These are phyloP conservation scores for Exidia glandulosa DNA, from an alignment of 768 basidiomycete genomes.

Conservation along the genomic window DNA sequence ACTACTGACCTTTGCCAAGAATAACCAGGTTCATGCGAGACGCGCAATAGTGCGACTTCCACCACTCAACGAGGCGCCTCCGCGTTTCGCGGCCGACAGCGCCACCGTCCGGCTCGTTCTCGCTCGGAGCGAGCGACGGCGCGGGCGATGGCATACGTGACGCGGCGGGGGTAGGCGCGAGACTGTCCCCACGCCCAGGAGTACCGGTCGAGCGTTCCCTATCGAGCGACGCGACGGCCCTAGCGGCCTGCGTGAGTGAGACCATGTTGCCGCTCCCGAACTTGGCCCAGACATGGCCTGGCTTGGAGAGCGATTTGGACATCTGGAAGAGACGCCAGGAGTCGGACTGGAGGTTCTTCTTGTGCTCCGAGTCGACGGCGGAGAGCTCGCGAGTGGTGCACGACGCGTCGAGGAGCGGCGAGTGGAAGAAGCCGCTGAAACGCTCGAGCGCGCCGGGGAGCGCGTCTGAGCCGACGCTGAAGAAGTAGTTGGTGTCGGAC, in stretches of 20 bases:
- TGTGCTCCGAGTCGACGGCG: constrained; percentile 94
- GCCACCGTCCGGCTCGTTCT: constrained; percentile 28
- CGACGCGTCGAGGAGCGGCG: constrained; percentile 78
- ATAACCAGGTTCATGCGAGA: constrained; percentile 27
- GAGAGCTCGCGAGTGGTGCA: constrained; percentile 86
- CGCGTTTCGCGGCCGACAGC: constrained; percentile 26
- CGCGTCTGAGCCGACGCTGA: constrained; percentile 54
- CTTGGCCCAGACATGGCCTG: constrained; percentile 78
- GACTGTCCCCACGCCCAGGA: constrained; percentile 10
- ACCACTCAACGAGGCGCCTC: constrained; percentile 26
- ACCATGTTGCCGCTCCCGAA: constrained; percentile 83
- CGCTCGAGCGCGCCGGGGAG: constrained; percentile 63
- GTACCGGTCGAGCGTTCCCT: constrained; percentile 20
- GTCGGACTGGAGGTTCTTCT: constrained; percentile 88
- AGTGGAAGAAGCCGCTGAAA: constrained; percentile 81
- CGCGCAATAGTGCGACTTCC: constrained; percentile 25
- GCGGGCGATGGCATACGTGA: constrained; percentile 50
- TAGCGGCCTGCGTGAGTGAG: constrained; percentile 48
- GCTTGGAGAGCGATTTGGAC: constrained; percentile 73
- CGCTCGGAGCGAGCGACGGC: constrained; percentile 32
- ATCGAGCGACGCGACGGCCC: constrained; percentile 23
- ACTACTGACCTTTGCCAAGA: constrained; percentile 20
- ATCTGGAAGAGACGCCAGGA: constrained; percentile 93
- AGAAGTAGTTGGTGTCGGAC: constrained; percentile 84
- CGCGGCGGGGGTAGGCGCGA: constrained; percentile 33